Evolutionary conservation across 1,284 basidiomycete species (phyloP), one percentile per base, ranked within the genome.

Genomic region (Puccinia sorghi): DNA sequence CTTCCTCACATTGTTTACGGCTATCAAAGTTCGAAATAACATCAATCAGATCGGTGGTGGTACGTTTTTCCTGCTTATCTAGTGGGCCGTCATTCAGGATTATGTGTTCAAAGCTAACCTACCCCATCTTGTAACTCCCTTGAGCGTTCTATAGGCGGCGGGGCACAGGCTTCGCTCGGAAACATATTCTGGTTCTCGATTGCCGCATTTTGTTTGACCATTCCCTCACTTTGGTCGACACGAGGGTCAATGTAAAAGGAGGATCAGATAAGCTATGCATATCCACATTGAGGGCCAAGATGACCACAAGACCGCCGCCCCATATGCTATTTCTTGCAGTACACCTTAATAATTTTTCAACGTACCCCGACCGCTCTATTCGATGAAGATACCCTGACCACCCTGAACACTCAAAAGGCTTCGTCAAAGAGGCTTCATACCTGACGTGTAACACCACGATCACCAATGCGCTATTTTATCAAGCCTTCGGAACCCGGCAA

Each of bases 221-320:
- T 64, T 13, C 72, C 72, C 25, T 61, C 72, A 37, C 59, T 74
- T 25, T 74, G 72, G 72, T 74, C 72, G 25, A 74, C 72, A 27
- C 25, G 72, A 41, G 72, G 72, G 17, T 59, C 57, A 13, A 61
- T 61, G 71, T 72, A 52, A 72, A n/a, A n/a, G n/a, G n/a, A 8
- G 50, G 50, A 22, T 46, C 25, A 52, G 8, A 13, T 25, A n/a
- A 20, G 39, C 17, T 69, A 25, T n/a, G n/a, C n/a, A n/a, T n/a
- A n/a, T n/a, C n/a, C n/a, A n/a, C n/a, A n/a, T n/a, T n/a, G n/a
- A n/a, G n/a, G n/a, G n/a, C n/a, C n/a, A n/a, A n/a, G n/a, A n/a
- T n/a, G n/a, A n/a, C n/a, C n/a, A n/a, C n/a, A n/a, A n/a, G n/a
- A n/a, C n/a, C n/a, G n/a, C n/a, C n/a, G n/a, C n/a, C n/a, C n/a